Evolutionary conservation across 768 basidiomycete species (phyloP), one percentile per base, ranked within the genome.

Genomic region (Pluteus cervinus): DNA sequence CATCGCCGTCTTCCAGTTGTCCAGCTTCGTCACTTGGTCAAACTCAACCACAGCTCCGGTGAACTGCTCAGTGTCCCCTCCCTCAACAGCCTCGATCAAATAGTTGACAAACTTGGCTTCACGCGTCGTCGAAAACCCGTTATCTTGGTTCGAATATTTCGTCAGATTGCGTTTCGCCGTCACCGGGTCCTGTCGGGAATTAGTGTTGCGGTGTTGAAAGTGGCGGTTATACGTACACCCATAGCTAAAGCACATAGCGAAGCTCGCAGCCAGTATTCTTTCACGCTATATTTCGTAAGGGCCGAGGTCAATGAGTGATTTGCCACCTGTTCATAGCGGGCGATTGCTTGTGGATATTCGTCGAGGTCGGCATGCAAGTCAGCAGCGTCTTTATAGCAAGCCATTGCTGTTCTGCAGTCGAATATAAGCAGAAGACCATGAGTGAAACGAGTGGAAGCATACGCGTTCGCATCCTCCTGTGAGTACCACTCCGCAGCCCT

Each of bases 401-500:
- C 81, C 58, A 93, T 97, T 32, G 93, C 94, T 32, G 93, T 96
- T 15, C 94, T 98, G 52, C 33, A 23, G 31, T 10, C 8, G 15
- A 33, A 34, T 39, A 43, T 30, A 21, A n/a, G 30, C 15, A 25
- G 39, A 9, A 28, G 29, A 24, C 40, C 5, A 24, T 32, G 15
- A 20, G 12, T 22, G 28, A 16, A 11, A 25, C 24, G 38, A 32
- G 24, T 21, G 17, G 9, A 67, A n/a, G n/a, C 89, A 58, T 66
- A 96, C 94, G 94, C 92, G 45, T 79, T 73, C 9, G 96, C 92
- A 65, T 98, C 96, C 61, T 99, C 96, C 51, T 91, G 85, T n/a
- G 81, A 72, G 66, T 99, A 98, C 90, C 94, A 94, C 28, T 99
- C 92, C 17, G 82, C 94, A 9, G 96, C 96, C 33, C 85, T 71